Evolutionary conservation across 1,139 yeast genomes (phyloP).

Genomic region (Geotrichum citri-aurantii): DNA sequence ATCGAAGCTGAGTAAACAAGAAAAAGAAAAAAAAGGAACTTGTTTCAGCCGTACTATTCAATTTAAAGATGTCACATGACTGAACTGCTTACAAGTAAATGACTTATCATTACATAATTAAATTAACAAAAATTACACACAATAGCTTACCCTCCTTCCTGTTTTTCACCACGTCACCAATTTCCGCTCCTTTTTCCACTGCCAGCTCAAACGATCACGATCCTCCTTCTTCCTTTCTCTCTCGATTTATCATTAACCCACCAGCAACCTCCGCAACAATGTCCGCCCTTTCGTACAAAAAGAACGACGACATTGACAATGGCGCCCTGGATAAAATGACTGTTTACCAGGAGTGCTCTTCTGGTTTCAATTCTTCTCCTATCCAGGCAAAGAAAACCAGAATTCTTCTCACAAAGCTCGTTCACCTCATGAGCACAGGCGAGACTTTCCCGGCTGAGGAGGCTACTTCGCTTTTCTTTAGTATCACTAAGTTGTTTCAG

Average conservation of each 20-base stretch:
- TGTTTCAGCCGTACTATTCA: not conserved
- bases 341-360: constrained; percentile 90
- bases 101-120: not conserved
- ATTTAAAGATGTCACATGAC: too few relatives aligned
- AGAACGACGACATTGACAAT: constrained; percentile 68
- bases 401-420: constrained; percentile 58
- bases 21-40: not conserved
- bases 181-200: not conserved
- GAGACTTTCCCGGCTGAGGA: constrained; percentile 84
- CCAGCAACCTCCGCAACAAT: constrained; percentile 34
- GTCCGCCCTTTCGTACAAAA: constrained; percentile 80
- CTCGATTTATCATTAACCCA: not conserved
- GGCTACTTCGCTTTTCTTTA: constrained; percentile 87
- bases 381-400: constrained; percentile 87
- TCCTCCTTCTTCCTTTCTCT: not conserved
- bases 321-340: constrained; percentile 92
- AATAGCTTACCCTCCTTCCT: not conserved
- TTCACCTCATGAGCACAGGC: constrained; percentile 70
- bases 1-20: not conserved
- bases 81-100: too few relatives aligned
- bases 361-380: constrained; percentile 88
- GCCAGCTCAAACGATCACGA: not conserved
- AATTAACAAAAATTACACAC: too few relatives aligned
- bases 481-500: constrained; percentile 90
- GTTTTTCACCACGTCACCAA: not conserved